A percentile compares a stretch with the other conserved stretches of the same genome.
These are phyloP conservation scores for Aspergillaceae sp. DNA, from an alignment of 2,329 filamentous ascomycete genomes.

Conservation along the genomic window DNA sequence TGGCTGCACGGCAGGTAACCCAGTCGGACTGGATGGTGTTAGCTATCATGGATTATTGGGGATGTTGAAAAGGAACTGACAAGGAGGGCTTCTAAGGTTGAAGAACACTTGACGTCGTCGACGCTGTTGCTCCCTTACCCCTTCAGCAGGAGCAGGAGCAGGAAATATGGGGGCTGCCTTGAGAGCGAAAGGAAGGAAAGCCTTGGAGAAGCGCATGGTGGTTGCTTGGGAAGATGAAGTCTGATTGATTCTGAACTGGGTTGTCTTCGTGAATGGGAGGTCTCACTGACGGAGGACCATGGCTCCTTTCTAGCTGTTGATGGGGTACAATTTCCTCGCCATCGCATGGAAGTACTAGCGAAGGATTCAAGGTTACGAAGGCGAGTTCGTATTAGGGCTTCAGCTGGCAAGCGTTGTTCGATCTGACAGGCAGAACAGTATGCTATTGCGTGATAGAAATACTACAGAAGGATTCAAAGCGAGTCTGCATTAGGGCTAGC, in stretches of 20 bases:
- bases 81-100: neutral
- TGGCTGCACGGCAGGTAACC: neutral
- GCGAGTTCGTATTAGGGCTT: no score
- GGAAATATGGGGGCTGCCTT: neutral
- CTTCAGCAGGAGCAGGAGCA: neutral
- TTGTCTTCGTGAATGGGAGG: neutral
- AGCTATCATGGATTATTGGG: neutral
- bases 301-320: neutral
- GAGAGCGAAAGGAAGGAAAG: neutral
- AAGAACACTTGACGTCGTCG: neutral
- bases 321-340: neutral
- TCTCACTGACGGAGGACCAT: neutral
- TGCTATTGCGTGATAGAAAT: neutral
- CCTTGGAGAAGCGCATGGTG: neutral
- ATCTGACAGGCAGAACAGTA: neutral
- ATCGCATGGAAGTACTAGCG: neutral
- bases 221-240: neutral
- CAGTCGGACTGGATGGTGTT: neutral
- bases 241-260: neutral
- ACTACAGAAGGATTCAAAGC: neutral
- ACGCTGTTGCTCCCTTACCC: neutral
- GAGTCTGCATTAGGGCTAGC: no score
- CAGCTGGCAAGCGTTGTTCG: neutral
- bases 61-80: neutral
- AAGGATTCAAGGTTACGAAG: neutral